Evolutionary conservation across 305 asterid genomes (phyloP).

Genomic region (Fraxinus latifolia): DNA sequence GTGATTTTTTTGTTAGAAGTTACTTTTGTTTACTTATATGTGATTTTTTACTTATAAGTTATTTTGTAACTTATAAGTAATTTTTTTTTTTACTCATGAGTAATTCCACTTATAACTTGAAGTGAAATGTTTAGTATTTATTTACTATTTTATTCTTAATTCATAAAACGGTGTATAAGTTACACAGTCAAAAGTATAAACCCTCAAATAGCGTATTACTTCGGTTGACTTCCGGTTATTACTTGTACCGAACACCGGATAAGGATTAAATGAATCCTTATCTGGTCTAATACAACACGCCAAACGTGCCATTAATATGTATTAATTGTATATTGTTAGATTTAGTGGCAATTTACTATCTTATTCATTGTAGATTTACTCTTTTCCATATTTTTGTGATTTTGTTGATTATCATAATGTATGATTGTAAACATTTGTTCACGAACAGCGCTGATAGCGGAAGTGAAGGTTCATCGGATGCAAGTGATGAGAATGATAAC

Average conservation of each 20-base stretch:
- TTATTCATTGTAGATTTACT: neutral
- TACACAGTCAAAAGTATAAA: neutral
- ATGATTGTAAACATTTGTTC: constrained; percentile 32
- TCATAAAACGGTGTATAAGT: neutral
- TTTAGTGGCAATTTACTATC: neutral
- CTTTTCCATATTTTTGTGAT: neutral
- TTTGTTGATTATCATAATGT: constrained; percentile 14
- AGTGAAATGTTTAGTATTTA: neutral
- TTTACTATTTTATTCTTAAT: neutral
- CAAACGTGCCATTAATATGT: neutral
- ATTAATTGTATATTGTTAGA: neutral
- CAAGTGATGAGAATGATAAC: constrained; percentile 72
- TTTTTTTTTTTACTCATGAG: neutral
- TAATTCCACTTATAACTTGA: neutral
- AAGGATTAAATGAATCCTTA: neutral
- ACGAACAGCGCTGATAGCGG: constrained; percentile 79
- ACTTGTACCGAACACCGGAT: neutral
- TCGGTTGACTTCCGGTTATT: neutral
- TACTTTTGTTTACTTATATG: neutral
- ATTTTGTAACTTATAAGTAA: neutral
- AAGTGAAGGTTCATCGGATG: constrained; percentile 83
- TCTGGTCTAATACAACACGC: neutral
- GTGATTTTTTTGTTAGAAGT: neutral
- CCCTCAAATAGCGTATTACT: neutral
- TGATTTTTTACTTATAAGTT: neutral